Evolutionary conservation across 2,329 filamentous ascomycete species (phyloP).

Genomic region (Alternaria sp.): DNA sequence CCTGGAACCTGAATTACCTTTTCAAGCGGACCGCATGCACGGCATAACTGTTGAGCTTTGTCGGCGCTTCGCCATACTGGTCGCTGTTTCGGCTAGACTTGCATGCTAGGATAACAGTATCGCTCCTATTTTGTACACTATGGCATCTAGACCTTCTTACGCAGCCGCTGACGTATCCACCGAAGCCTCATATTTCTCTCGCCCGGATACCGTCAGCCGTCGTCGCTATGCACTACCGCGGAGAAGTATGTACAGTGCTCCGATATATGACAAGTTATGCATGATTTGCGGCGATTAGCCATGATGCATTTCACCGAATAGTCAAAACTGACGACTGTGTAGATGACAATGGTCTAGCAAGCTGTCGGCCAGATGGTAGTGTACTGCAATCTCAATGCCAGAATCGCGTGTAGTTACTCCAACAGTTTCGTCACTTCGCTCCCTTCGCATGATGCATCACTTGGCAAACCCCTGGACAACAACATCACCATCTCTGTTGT

Average conservation of each 20-base stretch:
- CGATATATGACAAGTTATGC: not conserved
- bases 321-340: not conserved
- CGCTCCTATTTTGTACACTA: slow-evolving; percentile 5
- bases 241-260: not conserved
- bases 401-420: not conserved
- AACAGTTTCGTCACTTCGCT: not conserved
- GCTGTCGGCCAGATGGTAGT: not conserved
- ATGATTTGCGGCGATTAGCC: not conserved
- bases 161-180: slow-evolving; percentile 26
- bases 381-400: not conserved
- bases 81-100: slow-evolving; percentile 26
- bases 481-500: not conserved
- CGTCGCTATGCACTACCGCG: not conserved
- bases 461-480: not conserved
- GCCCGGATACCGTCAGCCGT: slow-evolving; percentile 13
- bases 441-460: not conserved
- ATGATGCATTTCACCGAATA: not conserved
- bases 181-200: slow-evolving; percentile 3
- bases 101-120: slow-evolving; percentile 2
- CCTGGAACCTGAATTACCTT: slow-evolving; percentile 7
- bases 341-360: not conserved
- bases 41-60: slow-evolving; percentile 20
- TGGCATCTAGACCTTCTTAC: slow-evolving; percentile 24
- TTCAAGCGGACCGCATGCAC: slow-evolving; percentile 12
- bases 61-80: slow-evolving; percentile 33